Evolutionary conservation across 108 stramenopile genomes (phyloP), one percentile per base, ranked within the genome.

Genomic region (Nitzschia palea): DNA sequence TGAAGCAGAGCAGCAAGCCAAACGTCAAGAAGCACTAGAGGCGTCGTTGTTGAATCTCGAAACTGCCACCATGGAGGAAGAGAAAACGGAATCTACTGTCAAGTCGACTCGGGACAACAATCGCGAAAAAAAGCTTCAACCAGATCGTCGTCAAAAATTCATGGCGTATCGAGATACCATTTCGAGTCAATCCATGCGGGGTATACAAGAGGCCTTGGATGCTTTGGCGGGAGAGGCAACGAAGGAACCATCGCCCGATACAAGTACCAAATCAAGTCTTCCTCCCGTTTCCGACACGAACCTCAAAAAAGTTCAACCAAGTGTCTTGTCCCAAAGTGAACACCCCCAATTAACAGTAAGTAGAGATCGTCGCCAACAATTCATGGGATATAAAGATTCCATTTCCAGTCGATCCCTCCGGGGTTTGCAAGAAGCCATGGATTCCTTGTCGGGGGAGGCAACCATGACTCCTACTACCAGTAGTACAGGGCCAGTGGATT

Each of bases 41-140:
- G 59, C 59, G 20, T 31, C 59, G 5, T 32, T 60, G 37, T 60
- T 60, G 59, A 36, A 60, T 26, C 37, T 60, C 10, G 59, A 60
- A 32, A 60, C 36, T 1, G 59, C 59, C 2, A 60, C 59, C 2
- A 42, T 60, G 59, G 59, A 36, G 1, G 59, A 60, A 43, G 59
- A 60, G 43, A 5, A 32, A 55, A 12, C 27, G 6, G 54, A 55
- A 55, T 12, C 14, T 42, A 55, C 54, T 14, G 18, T 51, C 55
- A 60, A 60, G 35, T 14, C 17, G 40, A 43, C 22, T 12, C 25
- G 37, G 36, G 6, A 28, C 15, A 15, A 33, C 1, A 1, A 12
- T 2, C 29, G 55, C 3, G 15, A 10, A 17, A 56, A 12, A 32
- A 56, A 14, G 31, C 6, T 12, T 0, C 18, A 18, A 44, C 17